A percentile compares a stretch with the other conserved stretches of the same genome.
phyloP scores from a whole-genome alignment of 345 rosid species.

The Linum lewisii region DNA sequence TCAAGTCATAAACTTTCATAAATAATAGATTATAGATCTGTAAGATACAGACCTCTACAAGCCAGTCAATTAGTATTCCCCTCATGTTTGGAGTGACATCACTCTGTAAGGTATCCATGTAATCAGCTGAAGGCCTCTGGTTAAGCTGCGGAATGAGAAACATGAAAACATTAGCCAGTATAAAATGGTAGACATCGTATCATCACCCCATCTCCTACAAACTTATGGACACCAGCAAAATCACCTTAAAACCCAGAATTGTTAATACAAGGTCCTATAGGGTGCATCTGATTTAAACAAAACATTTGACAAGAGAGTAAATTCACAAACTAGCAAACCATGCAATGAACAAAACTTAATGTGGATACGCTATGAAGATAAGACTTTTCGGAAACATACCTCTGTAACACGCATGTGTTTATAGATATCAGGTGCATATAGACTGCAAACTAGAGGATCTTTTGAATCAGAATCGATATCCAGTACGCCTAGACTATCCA shows the following conservation, averaged over 20 bases:
- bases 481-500: constrained; percentile 27
- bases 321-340: not conserved
- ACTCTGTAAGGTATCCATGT: constrained; percentile 66
- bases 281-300: not conserved
- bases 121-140: constrained; percentile 57
- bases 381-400: constrained; percentile 36
- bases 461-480: constrained; percentile 63
- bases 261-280: no score
- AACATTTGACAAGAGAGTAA: not conserved
- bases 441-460: constrained; percentile 66
- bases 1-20: not conserved
- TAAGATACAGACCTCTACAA: constrained; percentile 65
- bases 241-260: no score
- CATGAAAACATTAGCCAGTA: constrained; percentile 10
- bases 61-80: constrained; percentile 81
- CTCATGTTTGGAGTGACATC: constrained; percentile 76
- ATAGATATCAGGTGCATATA: constrained; percentile 70
- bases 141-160: constrained; percentile 47
- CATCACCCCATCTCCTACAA: no score
- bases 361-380: not conserved
- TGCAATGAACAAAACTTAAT: no score
- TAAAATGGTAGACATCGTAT: constrained; percentile 1
- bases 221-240: no score
- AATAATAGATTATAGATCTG: not conserved
- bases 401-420: constrained; percentile 48